These are phyloP conservation scores for Trichothecium sympodiale DNA, from an alignment of 2,329 filamentous ascomycete genomes.

Conservation along the genomic window DNA sequence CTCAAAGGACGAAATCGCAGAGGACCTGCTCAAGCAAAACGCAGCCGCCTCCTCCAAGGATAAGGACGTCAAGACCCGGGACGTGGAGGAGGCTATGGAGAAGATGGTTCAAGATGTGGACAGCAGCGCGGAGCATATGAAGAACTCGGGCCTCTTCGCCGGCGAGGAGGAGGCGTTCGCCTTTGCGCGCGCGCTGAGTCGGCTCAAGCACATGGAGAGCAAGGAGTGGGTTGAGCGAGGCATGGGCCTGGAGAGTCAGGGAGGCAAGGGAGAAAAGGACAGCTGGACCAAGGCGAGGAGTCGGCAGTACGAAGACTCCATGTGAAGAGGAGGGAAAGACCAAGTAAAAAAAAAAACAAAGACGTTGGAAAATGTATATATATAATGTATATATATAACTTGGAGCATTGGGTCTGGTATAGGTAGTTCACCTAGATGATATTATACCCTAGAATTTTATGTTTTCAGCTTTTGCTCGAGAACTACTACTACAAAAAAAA, in stretches of 20 bases:
- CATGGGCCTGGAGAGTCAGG: conserved; percentile 52
- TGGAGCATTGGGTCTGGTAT: no score
- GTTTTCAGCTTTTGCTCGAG: background rate
- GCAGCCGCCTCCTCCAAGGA: conserved; percentile 21
- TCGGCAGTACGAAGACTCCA: conserved; percentile 57
- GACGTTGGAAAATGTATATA: no score
- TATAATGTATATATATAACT: background rate
- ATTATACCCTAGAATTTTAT: background rate
- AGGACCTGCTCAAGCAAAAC: conserved; percentile 39
- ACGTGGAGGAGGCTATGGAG: conserved; percentile 60
- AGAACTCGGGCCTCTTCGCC: conserved; percentile 76
- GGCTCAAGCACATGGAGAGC: conserved; percentile 87
- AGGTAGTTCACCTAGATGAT: no score
- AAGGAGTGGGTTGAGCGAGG: conserved; percentile 88
- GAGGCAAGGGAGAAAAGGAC: conserved; percentile 54
- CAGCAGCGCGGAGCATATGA: conserved; percentile 73
- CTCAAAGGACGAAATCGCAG: conserved; percentile 56
- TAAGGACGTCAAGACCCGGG: conserved; percentile 11
- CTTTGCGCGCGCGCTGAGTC: conserved; percentile 77
- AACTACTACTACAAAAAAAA: no score
- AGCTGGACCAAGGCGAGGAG: conserved; percentile 55
- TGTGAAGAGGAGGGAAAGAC: conserved; percentile 24
- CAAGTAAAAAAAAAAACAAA: no score
- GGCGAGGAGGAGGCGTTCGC: conserved; percentile 96
- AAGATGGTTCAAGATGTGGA: conserved; percentile 81